Base-by-base conservation (phyloP, 306 rosid species). In the Cicer cuneatum region DNA sequence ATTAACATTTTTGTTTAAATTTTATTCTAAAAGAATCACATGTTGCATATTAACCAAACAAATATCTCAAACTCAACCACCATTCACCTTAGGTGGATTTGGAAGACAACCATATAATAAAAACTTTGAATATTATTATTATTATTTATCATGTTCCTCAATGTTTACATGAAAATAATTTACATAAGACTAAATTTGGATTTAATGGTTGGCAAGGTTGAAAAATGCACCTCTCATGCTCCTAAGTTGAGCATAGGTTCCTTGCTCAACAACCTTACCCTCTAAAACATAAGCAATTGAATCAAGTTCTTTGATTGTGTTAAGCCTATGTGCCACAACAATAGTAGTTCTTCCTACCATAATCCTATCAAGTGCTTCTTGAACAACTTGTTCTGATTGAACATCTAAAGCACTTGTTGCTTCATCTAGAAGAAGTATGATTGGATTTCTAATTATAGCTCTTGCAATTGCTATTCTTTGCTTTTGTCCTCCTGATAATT, bases 401-500 rank as follows among this genome's bases (percentile, higher is more conserved):
- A 90, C 90, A 2, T 92, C 99, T 2, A 94, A 73, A 29, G 97
- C 97, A 67, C 97, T 94, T 38, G 99, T 94, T 86, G 99, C 99
- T 58, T 91, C 99, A 42, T 94, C 97, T 1, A 94, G 78, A 45
- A 94, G 69, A 7, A 94, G 73, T 63, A 94, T 85, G 1, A 72
- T 91, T 42, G 98, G 97, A 75, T 86, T 90, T 58, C 98, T 51
- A 18, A 94, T 84, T 83, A 94, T 94, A 49, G 98, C 98, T 56
- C 97, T 86, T 71, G 99, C 97, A 47, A 94, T 91, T 68, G 95
- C 96, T 63, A 94, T 84, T 80, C 99, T 87, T 48, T 94, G 99
- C 78, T 94, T 94, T 70, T 94, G 97, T 7, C 99, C 99, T 67
- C 99, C 99, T 39, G 99, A 94, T 10, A 94, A 75, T 54, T 94